These are phyloP conservation scores for Heliamphora exappendiculata DNA, from an alignment of 148 eudicot genomes.

Conservation along the genomic window DNA sequence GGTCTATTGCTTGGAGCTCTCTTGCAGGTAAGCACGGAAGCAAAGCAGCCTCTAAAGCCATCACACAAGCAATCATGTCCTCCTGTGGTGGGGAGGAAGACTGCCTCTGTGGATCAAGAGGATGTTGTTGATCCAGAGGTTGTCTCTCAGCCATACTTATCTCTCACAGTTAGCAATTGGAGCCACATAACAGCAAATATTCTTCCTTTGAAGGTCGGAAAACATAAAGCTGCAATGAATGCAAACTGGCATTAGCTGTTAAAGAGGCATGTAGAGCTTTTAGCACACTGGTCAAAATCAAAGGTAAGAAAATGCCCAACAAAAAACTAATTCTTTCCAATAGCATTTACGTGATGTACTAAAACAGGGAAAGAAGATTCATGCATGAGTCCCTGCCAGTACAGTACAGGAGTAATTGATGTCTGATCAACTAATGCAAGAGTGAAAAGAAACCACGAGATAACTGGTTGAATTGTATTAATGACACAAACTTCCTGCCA, in stretches of 20 bases:
- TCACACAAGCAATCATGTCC: constrained; percentile 69
- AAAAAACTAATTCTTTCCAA: background rate
- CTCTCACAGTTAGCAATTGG: background rate
- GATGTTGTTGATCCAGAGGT: constrained; percentile 18
- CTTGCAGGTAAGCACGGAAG: constrained; percentile 96
- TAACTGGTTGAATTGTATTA: background rate
- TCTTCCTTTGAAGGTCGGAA: background rate
- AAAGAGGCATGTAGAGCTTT: background rate
- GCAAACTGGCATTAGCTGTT: background rate
- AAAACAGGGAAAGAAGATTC: background rate
- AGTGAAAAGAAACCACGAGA: background rate
- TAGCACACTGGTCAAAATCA: background rate
- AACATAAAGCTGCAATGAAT: background rate
- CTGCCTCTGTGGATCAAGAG: constrained; percentile 31
- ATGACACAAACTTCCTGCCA: background rate
- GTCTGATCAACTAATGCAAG: background rate
- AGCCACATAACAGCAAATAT: background rate
- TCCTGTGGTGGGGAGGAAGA: constrained; percentile 32
- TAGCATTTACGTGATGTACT: background rate
- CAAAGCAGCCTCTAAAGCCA: constrained; percentile 82
- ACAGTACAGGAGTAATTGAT: background rate
- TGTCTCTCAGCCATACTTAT: constrained; percentile 34
- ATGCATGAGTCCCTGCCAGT: background rate
- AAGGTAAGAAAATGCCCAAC: background rate
- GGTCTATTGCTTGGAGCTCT: constrained; percentile 97